phyloP scores from a whole-genome alignment of 371 early-diverging fungal species.

The Thermomucor indicae-seudaticae region DNA sequence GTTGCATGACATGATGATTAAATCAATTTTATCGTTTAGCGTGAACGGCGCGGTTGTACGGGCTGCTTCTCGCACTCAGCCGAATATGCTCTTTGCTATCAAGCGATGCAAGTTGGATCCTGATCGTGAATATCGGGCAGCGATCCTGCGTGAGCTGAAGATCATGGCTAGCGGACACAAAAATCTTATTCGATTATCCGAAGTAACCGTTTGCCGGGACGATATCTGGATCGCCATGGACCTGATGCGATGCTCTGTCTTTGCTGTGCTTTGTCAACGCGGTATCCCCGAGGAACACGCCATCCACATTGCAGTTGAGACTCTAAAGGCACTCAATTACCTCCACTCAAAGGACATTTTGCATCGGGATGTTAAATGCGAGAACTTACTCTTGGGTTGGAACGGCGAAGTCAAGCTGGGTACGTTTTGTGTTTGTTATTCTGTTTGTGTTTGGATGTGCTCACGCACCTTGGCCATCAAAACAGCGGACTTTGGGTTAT shows the following conservation, averaged over 20 bases:
- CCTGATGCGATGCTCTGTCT: slow-evolving; percentile 45
- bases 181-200: slow-evolving; percentile 36
- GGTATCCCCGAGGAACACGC: slow-evolving; percentile 43
- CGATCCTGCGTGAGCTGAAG: slow-evolving; percentile 37
- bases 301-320: slow-evolving; percentile 32
- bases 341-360: slow-evolving; percentile 93
- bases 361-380: slow-evolving; percentile 95
- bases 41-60: slow-evolving; percentile 48
- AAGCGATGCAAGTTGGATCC: slow-evolving; percentile 42
- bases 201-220: slow-evolving; percentile 35
- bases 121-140: slow-evolving; percentile 40
- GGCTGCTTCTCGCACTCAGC: slow-evolving; percentile 28
- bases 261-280: slow-evolving; percentile 43
- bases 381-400: slow-evolving; percentile 92
- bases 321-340: slow-evolving; percentile 75
- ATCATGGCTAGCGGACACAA: slow-evolving; percentile 42
- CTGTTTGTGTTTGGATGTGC: background rate
- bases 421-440: slow-evolving; percentile 42
- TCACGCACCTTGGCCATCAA: no score
- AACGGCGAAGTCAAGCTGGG: slow-evolving; percentile 94
- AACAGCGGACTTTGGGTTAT: slow-evolving; percentile 36
- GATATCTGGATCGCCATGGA: slow-evolving; percentile 50
- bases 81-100: slow-evolving; percentile 35
- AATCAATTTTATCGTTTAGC: slow-evolving; percentile 14
- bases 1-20: background rate